Conservation (phyloP, 2,329 filamentous ascomycete genomes). For the Aureobasidium zeae region DNA sequence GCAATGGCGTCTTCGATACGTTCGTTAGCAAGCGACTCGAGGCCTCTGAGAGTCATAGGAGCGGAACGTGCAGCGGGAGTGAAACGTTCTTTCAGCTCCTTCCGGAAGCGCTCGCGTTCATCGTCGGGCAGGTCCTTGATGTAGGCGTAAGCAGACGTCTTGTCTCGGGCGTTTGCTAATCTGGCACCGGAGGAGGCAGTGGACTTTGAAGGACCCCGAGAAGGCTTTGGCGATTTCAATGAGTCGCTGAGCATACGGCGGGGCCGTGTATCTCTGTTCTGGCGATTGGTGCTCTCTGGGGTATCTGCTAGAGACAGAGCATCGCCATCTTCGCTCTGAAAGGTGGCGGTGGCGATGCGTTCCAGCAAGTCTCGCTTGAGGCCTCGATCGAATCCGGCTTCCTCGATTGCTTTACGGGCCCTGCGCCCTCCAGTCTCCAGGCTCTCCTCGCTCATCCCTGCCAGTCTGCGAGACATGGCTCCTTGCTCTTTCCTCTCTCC, state of each 20-base stretch:
- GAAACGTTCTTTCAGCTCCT: constrained; percentile 74
- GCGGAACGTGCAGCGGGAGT: constrained; percentile 60
- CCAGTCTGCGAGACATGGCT: constrained; percentile 49
- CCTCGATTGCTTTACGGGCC: constrained; percentile 48
- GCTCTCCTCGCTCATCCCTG: constrained; percentile 51
- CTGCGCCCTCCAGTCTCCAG: constrained; percentile 47
- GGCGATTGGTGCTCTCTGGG: constrained; percentile 55
- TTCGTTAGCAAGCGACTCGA: constrained; percentile 80
- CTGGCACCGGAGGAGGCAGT: constrained; percentile 38
- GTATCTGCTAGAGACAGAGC: constrained; percentile 46
- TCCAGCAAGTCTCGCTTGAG: constrained; percentile 50
- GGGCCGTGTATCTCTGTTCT: constrained; percentile 58
- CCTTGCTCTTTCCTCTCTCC: constrained; percentile 36
- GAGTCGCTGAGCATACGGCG: constrained; percentile 66
- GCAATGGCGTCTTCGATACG: constrained; percentile 90
- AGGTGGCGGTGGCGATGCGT: constrained; percentile 47
- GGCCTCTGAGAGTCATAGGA: constrained; percentile 66
- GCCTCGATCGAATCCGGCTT: constrained; percentile 54
- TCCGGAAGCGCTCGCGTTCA: constrained; percentile 62
- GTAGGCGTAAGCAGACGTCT: constrained; percentile 46
- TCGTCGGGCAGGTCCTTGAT: constrained; percentile 54
- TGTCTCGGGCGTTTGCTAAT: constrained; percentile 50
- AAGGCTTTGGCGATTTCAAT: constrained; percentile 45
- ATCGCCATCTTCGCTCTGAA: constrained; percentile 43
- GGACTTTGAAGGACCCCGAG: constrained; percentile 23